Percentiles rank a stretch among this genome's conserved stretches.
Evolutionary conservation across 306 rosid species (phyloP).

Genomic region (Vachellia collinsii): DNA sequence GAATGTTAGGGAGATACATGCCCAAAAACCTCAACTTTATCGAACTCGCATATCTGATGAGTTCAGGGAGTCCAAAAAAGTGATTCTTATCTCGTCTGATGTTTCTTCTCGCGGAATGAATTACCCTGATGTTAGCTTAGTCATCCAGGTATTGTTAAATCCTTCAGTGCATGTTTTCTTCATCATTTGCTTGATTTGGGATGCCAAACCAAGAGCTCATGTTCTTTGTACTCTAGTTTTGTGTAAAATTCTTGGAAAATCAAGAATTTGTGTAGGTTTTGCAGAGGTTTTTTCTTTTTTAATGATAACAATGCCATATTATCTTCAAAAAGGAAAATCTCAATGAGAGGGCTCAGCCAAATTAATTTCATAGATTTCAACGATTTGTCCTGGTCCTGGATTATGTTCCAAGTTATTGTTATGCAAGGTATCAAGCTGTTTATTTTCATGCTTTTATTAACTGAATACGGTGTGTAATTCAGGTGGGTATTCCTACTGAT

Average conservation of each 20-base stretch:
- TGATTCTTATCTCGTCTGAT: constrained; percentile 89
- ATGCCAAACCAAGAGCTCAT: neutral
- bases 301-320: neutral
- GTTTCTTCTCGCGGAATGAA: constrained; percentile 93
- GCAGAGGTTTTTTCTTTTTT: neutral
- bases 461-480: constrained; percentile 15
- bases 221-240: neutral
- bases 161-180: constrained; percentile 13
- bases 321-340: constrained; percentile 5
- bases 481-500: constrained; percentile 88
- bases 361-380: constrained; percentile 9
- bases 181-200: neutral
- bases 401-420: neutral
- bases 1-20: constrained; percentile 91
- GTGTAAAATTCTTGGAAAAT: constrained; percentile 2
- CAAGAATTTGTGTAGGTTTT: constrained; percentile 10
- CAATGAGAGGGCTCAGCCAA: neutral
- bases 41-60: constrained; percentile 88
- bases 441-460: constrained; percentile 23
- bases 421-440: constrained; percentile 11
- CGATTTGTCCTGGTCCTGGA: constrained; percentile 17
- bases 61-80: constrained; percentile 71
- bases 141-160: constrained; percentile 68
- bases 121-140: constrained; percentile 96
- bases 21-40: constrained; percentile 86